These are phyloP conservation scores for Tetrahymena borealis DNA, from an alignment of 73 alveolate species.

Conservation along the genomic window DNA sequence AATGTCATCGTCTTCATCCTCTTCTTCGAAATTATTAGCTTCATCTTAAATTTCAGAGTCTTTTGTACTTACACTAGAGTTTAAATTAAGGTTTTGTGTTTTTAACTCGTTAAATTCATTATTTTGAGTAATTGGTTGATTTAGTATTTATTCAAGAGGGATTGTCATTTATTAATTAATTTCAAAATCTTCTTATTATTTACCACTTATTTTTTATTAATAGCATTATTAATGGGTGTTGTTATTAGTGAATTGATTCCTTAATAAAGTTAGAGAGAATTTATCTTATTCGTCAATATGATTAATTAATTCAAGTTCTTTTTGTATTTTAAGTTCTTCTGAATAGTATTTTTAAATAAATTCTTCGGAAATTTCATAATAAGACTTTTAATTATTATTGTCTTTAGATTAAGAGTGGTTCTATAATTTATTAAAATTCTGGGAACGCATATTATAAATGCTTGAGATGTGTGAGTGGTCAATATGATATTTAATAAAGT, in stretches of 20 bases:
- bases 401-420: too few species aligned
- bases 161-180: too few species aligned
- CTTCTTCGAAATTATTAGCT: not conserved
- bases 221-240: too few species aligned
- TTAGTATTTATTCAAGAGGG: too few species aligned
- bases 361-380: not conserved
- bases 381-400: too few species aligned
- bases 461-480: not conserved
- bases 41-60: not conserved
- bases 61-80: not conserved
- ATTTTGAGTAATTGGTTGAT: too few species aligned
- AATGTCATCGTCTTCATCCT: not conserved
- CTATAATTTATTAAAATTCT: not conserved
- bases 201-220: too few species aligned
- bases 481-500: not conserved
- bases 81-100: not conserved
- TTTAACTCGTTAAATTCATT: too few species aligned
- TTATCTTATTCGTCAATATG: not conserved
- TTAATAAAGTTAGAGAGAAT: not conserved
- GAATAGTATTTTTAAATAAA: not conserved
- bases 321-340: not conserved
- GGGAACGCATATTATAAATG: not conserved
- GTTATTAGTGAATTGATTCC: not conserved
- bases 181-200: too few species aligned
- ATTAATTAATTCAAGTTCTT: not conserved